Conservation (phyloP, 345 rosid genomes). For the Camelina hispida region DNA sequence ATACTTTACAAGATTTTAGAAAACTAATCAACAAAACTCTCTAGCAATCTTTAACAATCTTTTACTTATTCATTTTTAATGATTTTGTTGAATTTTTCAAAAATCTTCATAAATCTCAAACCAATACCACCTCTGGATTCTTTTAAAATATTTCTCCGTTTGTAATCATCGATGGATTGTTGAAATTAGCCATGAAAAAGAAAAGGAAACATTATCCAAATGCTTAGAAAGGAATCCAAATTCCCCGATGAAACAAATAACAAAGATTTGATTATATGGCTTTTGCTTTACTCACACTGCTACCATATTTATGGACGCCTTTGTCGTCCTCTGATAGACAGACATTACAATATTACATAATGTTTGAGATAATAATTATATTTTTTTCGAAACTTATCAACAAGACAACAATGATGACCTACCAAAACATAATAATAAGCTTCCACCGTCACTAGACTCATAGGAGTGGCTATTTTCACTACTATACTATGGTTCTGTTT, state of each 20-base stretch:
- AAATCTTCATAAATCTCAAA: too few species aligned
- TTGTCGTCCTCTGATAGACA: constrained; percentile 37
- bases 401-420: constrained; percentile 36
- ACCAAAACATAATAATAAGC: constrained; percentile 41
- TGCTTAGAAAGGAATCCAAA: constrained; percentile 35
- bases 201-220: background rate
- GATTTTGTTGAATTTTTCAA: too few species aligned
- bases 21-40: too few species aligned
- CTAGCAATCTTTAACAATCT: too few species aligned
- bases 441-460: constrained; percentile 30
- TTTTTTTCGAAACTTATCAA: constrained; percentile 15
- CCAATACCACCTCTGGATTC: background rate
- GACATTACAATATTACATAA: constrained; percentile 17
- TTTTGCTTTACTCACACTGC: constrained; percentile 47
- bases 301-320: constrained; percentile 33
- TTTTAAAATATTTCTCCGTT: background rate
- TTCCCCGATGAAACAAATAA: constrained; percentile 28
- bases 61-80: too few species aligned
- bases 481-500: constrained; percentile 16
- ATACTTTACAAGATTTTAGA: too few species aligned
- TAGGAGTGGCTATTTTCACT: constrained; percentile 36
- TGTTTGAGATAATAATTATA: constrained; percentile 28
- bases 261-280: constrained; percentile 37
- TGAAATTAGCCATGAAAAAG: background rate
- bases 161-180: background rate